Percentiles rank a stretch among this genome's conserved stretches.
These are phyloP conservation scores for Clathrospora elynae DNA, from an alignment of 2,329 filamentous ascomycete genomes.

Conservation along the genomic window DNA sequence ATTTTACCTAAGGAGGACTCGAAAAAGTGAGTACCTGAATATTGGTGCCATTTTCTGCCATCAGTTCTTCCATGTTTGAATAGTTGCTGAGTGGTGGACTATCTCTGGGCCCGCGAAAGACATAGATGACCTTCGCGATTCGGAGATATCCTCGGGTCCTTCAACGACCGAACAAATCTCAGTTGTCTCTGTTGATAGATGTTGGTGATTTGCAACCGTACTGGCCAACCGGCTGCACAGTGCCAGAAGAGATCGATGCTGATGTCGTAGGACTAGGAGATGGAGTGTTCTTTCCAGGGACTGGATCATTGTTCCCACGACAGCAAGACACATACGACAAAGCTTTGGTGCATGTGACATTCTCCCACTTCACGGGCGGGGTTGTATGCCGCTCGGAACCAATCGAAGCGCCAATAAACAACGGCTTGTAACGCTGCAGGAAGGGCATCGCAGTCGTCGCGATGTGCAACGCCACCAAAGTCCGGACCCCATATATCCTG, in stretches of 20 bases:
- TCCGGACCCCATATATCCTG: constrained; percentile 60
- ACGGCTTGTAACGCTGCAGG: constrained; percentile 61
- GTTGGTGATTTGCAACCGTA: constrained; percentile 22
- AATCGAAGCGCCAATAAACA: constrained; percentile 69
- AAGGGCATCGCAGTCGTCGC: constrained; percentile 59
- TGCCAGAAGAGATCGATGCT: constrained; percentile 20
- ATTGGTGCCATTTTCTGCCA: too few species aligned
- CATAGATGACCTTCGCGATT: too few species aligned
- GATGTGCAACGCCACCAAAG: constrained; percentile 62
- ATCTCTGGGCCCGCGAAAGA: too few species aligned
- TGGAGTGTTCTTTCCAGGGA: constrained; percentile 20
- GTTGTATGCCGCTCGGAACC: constrained; percentile 64
- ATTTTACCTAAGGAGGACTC: too few species aligned
- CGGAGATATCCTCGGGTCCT: too few species aligned
- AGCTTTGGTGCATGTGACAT: constrained; percentile 61
- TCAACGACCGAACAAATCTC: too few species aligned
- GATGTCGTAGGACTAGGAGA: constrained; percentile 20
- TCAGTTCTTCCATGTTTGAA: too few species aligned
- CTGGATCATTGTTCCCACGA: constrained; percentile 29
- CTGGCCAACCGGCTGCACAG: constrained; percentile 22
- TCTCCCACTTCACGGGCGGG: constrained; percentile 60
- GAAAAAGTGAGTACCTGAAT: too few species aligned
- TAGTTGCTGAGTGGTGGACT: too few species aligned
- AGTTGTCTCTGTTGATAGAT: too few species aligned
- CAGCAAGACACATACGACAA: constrained; percentile 56